These are phyloP conservation scores for Gracilaria domingensis DNA, from an alignment of 23 red algal genomes.

Conservation along the genomic window DNA sequence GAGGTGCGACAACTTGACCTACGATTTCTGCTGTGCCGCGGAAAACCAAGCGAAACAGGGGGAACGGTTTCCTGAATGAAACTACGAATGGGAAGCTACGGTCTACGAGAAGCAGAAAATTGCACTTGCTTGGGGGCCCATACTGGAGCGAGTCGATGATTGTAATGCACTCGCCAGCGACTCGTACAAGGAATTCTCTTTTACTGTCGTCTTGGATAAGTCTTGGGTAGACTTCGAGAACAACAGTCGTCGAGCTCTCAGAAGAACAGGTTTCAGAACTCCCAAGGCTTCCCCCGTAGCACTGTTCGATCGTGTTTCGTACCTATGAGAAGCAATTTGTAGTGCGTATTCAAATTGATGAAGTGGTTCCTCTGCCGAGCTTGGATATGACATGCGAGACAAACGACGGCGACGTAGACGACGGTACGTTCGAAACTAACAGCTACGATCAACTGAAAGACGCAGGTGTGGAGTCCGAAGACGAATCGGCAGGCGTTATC, in stretches of 20 bases:
- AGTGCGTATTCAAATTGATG: neutral
- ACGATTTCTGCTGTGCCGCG: no score
- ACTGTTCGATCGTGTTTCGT: neutral
- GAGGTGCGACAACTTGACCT: no score
- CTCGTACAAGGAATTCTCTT: neutral
- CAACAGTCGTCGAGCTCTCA: neutral
- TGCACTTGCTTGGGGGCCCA: no score
- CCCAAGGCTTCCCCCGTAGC: no score
- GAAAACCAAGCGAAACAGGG: no score
- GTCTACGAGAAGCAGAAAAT: no score
- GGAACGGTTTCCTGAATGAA: no score
- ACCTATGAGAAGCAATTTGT: neutral
- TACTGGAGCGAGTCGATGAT: neutral
- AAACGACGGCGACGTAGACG: neutral
- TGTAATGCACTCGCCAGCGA: neutral
- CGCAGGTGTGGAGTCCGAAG: neutral
- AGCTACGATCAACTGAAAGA: neutral
- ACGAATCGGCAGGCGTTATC: neutral
- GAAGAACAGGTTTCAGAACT: neutral
- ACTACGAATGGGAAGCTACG: no score
- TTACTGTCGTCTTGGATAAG: neutral
- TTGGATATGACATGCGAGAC: neutral
- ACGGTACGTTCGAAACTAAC: neutral
- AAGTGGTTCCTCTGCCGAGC: neutral
- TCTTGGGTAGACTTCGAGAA: neutral